Base-by-base conservation (phyloP, 2,329 filamentous ascomycete species). In the Furcasterigmium sp. region DNA sequence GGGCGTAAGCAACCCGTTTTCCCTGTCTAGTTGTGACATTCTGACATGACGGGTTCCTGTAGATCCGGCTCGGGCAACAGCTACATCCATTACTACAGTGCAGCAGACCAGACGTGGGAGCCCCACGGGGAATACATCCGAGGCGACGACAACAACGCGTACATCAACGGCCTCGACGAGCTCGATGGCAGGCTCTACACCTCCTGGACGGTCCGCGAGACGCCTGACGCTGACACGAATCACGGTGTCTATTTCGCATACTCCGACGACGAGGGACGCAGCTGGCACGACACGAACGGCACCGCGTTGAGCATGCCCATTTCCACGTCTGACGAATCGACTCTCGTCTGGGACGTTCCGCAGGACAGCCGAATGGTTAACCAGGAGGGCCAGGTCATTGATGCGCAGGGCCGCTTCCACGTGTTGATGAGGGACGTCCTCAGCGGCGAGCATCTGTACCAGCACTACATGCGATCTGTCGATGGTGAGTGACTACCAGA, bases 161-260 rank as follows among this genome's bases (percentile, higher is more conserved):
- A 51, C 39, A 53, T 53, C 21, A 53, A 53, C 30, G 49, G 51
- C 13, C 37, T 53, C 9, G 39, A 45, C 30, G 35, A 34, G 36
- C 17, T 37, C 15, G 40, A 51, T 23, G 44, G 43, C 14, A 39
- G 30, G 11, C 39, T 53, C 3, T 46, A 46, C 42, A 45, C 41
- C 8, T 51, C 51, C 14, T 53, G 49, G 49, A 50, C 48, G 2
- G 51, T 50, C 23, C 43, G 51, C 21, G 49, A 51, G 35, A 51
- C 49, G 3, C 46, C 49, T 8, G 43, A 53, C 34, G 51, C 48
- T 8, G 46, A 45, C 19, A 50, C 49, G 2, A 53, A 53, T 41
- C 51, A 53, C 29, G 51, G 51, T 20, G 41, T 53, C 17, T 45
- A 37, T 6, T 53, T 48, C 35, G 51, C 51, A 3, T 47, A 46